Evolutionary conservation across 1,284 basidiomycete genomes (phyloP), one percentile per base, ranked within the genome.

Genomic region (Golubevia pallescens): DNA sequence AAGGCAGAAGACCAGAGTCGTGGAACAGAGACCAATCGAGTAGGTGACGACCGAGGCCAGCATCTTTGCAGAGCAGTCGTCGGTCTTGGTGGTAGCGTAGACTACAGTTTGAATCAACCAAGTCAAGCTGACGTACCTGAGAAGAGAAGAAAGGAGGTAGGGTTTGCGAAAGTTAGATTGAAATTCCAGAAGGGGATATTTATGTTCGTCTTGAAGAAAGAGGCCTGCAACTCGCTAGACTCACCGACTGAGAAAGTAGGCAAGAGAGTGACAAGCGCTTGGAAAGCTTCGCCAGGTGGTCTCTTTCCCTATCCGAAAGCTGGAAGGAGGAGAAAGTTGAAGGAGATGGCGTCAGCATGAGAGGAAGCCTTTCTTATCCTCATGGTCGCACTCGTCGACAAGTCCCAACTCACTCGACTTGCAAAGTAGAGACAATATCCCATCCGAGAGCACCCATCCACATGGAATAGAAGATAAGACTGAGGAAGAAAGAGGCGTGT

Each of bases 381-480:
- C n/a, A n/a, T n/a, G n/a, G n/a, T n/a, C n/a, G n/a, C n/a, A n/a
- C n/a, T n/a, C n/a, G n/a, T n/a, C n/a, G n/a, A n/a, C n/a, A n/a
- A n/a, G n/a, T n/a, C n/a, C n/a, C n/a, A n/a, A n/a, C n/a, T n/a
- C n/a, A n/a, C n/a, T 80, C 77, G 57, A 80, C 77, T 8, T 58
- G 32, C 38, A 74, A 60, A 52, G 73, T 74, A 60, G 68, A 71
- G 57, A 80, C 66, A 24, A 80, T 71, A 57, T 80, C 77, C 77
- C 76, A 80, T 8, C 75, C 77, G 13, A 78, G 69, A 2, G 76
- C 77, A 52, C 77, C 77, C 64, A 78, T 71, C 75, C 77, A 80
- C 65, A 76, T 70, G 55, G 76, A 78, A 21, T 66, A 66, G 69
- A 71, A 74, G 65, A 78, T 71, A 67, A 77, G 64, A 20, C 67